These are phyloP conservation scores for Ophiostoma piceae DNA, from an alignment of 2,329 filamentous ascomycete species.

Conservation along the genomic window DNA sequence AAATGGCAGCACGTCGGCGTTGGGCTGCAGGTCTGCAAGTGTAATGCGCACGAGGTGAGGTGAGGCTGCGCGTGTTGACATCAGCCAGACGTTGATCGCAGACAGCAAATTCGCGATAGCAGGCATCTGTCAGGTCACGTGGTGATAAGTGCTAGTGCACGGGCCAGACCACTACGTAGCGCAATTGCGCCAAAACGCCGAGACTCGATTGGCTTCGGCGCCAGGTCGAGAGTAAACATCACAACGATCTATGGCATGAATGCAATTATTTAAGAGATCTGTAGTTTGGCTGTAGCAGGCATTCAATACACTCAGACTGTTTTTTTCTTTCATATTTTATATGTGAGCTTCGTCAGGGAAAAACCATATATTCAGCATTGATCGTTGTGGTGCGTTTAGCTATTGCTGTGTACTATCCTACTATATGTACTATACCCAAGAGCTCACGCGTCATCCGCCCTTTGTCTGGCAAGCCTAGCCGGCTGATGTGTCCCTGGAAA, in stretches of 20 bases:
- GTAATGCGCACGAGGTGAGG: not conserved
- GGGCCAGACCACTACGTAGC: not conserved
- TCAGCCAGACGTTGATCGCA: not conserved
- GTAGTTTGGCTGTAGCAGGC: too few relatives aligned
- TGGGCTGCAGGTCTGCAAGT: not conserved
- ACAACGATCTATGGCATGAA: not conserved
- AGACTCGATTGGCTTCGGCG: not conserved
- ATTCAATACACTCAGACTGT: too few relatives aligned
- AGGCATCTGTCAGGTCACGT: slow-evolving; percentile 19
- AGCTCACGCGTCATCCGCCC: slow-evolving; percentile 5
- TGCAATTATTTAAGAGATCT: too few relatives aligned
- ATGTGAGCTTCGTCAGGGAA: too few relatives aligned
- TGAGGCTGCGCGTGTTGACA: not conserved
- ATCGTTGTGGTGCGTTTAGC: not conserved
- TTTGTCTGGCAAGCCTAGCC: not conserved
- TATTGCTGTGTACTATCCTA: not conserved
- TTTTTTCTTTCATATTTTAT: too few relatives aligned
- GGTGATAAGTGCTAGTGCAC: slow-evolving; percentile 15
- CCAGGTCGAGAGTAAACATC: not conserved
- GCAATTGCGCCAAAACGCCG: not conserved
- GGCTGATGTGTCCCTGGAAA: not conserved
- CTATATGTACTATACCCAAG: not conserved
- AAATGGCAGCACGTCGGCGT: not conserved
- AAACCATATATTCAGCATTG: not conserved
- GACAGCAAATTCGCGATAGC: slow-evolving; percentile 17